Percentiles rank a stretch among this genome's conserved stretches.
phyloP scores from a whole-genome alignment of 2,329 filamentous ascomycete species.

The Aureobasidium uvarum region DNA sequence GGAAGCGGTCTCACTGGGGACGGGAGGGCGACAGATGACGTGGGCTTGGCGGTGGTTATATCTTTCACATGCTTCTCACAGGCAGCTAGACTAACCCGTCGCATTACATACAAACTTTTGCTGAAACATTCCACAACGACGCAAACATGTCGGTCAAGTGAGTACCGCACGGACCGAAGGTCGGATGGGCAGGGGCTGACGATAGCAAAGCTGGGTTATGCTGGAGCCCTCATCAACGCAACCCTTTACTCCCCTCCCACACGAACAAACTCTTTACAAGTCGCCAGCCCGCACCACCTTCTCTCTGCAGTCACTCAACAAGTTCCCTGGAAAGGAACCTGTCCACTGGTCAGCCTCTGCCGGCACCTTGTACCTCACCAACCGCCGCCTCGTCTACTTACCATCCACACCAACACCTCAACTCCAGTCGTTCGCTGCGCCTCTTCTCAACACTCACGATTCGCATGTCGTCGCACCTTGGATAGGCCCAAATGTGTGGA shows the following conservation, averaged over 20 bases:
- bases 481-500: constrained; percentile 92
- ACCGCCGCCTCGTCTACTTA: constrained; percentile 76
- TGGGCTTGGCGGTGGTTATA: constrained; percentile 16
- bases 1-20: neutral
- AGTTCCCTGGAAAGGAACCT: constrained; percentile 41
- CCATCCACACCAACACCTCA: constrained; percentile 64
- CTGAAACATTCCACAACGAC: neutral
- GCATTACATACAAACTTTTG: neutral
- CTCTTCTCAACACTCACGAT: constrained; percentile 83
- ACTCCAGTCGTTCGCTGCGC: constrained; percentile 84
- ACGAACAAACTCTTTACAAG: constrained; percentile 77
- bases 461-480: constrained; percentile 83
- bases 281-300: constrained; percentile 77
- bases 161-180: neutral
- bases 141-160: constrained; percentile 29
- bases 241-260: constrained; percentile 76
- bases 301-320: constrained; percentile 68
- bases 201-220: constrained; percentile 77
- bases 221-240: constrained; percentile 58
- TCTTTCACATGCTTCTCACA: constrained; percentile 16
- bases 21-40: constrained; percentile 12
- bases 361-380: constrained; percentile 34
- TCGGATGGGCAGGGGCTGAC: constrained; percentile 30
- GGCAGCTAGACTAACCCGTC: neutral
- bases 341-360: constrained; percentile 35